A percentile compares a stretch with the other conserved stretches of the same genome.
phyloP scores from a whole-genome alignment of 139 green algal species.

The Asterochloris erici region DNA sequence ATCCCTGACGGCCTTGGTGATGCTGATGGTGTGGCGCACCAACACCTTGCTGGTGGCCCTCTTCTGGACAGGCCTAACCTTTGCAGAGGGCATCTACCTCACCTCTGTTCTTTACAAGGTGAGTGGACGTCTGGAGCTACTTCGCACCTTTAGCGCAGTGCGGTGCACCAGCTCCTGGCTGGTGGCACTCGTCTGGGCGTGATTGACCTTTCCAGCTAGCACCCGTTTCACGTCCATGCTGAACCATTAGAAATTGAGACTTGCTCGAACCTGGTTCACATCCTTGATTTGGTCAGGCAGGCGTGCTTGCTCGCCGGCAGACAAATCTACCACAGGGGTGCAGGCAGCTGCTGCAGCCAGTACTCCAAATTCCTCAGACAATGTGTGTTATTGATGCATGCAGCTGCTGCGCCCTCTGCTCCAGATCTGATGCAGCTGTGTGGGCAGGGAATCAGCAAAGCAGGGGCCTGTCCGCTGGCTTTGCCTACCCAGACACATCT shows the following conservation, averaged over 20 bases:
- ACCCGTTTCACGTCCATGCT: not conserved
- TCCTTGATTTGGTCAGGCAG: not conserved
- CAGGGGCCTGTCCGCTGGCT: not conserved
- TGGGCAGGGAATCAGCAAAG: too few species aligned
- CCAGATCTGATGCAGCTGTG: not conserved
- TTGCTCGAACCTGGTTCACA: not conserved
- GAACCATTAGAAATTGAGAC: not conserved
- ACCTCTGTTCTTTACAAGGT: constrained; percentile 18
- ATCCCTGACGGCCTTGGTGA: constrained; percentile 2
- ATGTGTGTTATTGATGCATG: too few species aligned
- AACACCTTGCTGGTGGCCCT: not conserved
- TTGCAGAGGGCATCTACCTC: constrained; percentile 10
- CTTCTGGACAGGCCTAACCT: not conserved
- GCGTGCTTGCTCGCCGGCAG: not conserved
- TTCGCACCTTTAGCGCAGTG: not conserved
- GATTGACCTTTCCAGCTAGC: not conserved
- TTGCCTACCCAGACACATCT: not conserved
- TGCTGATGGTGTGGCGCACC: constrained; percentile 21
- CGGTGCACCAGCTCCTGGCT: not conserved
- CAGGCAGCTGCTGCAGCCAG: not conserved
- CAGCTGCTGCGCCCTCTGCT: not conserved
- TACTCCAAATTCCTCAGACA: not conserved
- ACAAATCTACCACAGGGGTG: not conserved
- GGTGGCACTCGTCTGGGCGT: not conserved
- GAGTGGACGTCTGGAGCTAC: not conserved